Evolutionary conservation across 2,329 filamentous ascomycete genomes (phyloP), one percentile per base, ranked within the genome.

Genomic region (Emergomyces africanus): DNA sequence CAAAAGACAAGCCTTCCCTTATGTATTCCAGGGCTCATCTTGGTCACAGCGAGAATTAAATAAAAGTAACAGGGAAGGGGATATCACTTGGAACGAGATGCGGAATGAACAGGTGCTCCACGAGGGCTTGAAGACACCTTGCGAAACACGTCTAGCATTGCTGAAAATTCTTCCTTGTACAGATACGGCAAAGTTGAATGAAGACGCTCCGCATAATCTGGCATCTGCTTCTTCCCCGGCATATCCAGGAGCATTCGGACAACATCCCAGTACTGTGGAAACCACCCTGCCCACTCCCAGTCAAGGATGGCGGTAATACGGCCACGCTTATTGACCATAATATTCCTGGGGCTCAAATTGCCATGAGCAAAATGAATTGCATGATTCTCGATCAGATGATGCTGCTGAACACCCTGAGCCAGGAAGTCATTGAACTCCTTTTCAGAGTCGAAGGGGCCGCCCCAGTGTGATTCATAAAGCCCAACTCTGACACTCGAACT

Each of bases 271-370:
- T 63, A 63, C 44, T 61, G 56, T 2, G 64, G 59, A 25, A 60
- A 65, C 60, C 63, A 64, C 5, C 63, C 65, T 12, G 63, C 63
- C 50, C 57, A 59, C 50, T 66, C 65, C 64, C 64, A 66, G 53
- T 66, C 64, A 33, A 66, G 56, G 39, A 66, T 56, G 2, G 59
- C 64, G 1, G 61, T 66, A 6, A 66, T 64, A 35, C 60, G 59
- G 50, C 64, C 61, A 15, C 59, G 37, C 23, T 61, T 39, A 50
- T 60, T 60, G 51, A 63, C 61, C 25, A 64, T 28, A 6, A 64
- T 30, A 46, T 64, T 64, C n/a, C 55, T 44, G 14, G 61, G 46
- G 5, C 55, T 59, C 1, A 64, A 57, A 54, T 64, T 61, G 14
- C 59, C 60, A 51, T 64, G 63, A 3, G 62, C 55, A 28, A 64